Evolutionary conservation across 805 yeast genomes (phyloP).

Genomic region (Cyberlindnera veronae): DNA sequence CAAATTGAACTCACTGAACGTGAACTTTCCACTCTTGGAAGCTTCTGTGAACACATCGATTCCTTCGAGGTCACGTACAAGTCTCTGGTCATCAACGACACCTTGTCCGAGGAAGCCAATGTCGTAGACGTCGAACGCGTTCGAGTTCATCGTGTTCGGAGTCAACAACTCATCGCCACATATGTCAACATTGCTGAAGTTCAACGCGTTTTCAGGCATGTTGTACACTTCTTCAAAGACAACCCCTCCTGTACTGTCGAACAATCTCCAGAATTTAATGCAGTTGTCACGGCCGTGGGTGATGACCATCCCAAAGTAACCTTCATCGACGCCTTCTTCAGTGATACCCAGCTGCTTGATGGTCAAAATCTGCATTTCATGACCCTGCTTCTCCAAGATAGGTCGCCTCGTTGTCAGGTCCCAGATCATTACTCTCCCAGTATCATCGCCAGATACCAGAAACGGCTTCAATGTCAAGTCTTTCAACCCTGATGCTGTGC

Average conservation of each 20-base stretch:
- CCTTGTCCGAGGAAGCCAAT: slow-evolving; percentile 27
- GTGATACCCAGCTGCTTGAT: slow-evolving; percentile 41
- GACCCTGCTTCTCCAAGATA: slow-evolving; percentile 55
- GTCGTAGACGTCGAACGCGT: slow-evolving; percentile 58
- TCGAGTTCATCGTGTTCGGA: slow-evolving; percentile 64
- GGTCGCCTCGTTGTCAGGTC: slow-evolving; percentile 55
- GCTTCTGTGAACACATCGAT: slow-evolving; percentile 20
- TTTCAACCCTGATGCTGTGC: too few species aligned
- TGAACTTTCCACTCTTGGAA: slow-evolving; percentile 11
- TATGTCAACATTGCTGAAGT: slow-evolving; percentile 63
- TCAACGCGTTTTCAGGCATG: slow-evolving; percentile 70
- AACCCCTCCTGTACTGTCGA: slow-evolving; percentile 9
- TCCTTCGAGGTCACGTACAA: slow-evolving; percentile 26
- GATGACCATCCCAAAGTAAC: slow-evolving; percentile 40
- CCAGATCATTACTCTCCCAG: slow-evolving; percentile 36
- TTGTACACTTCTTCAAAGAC: slow-evolving; percentile 31
- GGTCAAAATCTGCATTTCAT: slow-evolving; percentile 47
- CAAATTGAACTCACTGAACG: slow-evolving; percentile 18
- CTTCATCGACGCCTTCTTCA: slow-evolving; percentile 17
- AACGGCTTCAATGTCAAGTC: slow-evolving; percentile 14
- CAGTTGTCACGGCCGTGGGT: slow-evolving; percentile 70
- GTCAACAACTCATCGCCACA: slow-evolving; percentile 38
- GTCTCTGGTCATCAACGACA: slow-evolving; percentile 14
- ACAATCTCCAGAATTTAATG: slow-evolving; percentile 43
- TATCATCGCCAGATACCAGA: slow-evolving; percentile 17